Evolutionary conservation across 2,329 filamentous ascomycete genomes (phyloP).

Genomic region (Neurospora crassa): DNA sequence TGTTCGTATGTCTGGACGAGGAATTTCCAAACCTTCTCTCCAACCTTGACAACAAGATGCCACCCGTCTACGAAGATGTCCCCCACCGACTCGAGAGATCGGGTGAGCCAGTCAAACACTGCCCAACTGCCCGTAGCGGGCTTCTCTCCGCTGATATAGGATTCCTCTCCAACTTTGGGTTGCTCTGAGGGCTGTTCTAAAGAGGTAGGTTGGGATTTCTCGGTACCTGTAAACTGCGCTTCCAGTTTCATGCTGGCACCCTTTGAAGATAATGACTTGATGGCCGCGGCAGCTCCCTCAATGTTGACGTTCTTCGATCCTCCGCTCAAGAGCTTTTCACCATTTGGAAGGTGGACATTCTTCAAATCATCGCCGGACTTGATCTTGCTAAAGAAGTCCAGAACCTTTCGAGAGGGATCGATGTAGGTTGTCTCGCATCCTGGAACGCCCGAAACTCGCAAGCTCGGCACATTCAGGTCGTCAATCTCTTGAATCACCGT

Average conservation of each 20-base stretch:
- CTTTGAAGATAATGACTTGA: neutral
- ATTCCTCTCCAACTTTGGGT: neutral
- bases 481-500: neutral
- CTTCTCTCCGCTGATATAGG: rapidly evolving
- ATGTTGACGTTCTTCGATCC: neutral
- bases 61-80: neutral
- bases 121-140: neutral
- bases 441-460: neutral
- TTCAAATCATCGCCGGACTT: neutral
- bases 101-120: neutral
- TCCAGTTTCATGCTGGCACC: neutral
- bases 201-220: neutral
- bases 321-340: neutral
- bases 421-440: neutral
- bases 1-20: neutral
- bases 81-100: neutral
- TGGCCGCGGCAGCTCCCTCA: neutral
- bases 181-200: neutral
- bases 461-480: neutral
- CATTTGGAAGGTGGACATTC: neutral
- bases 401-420: neutral
- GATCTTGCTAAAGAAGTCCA: neutral
- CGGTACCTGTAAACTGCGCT: neutral
- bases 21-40: neutral
- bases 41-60: neutral